These are phyloP conservation scores for Auxenochlorella pyrenoidosa DNA, from an alignment of 139 green algal species.

Conservation along the genomic window DNA sequence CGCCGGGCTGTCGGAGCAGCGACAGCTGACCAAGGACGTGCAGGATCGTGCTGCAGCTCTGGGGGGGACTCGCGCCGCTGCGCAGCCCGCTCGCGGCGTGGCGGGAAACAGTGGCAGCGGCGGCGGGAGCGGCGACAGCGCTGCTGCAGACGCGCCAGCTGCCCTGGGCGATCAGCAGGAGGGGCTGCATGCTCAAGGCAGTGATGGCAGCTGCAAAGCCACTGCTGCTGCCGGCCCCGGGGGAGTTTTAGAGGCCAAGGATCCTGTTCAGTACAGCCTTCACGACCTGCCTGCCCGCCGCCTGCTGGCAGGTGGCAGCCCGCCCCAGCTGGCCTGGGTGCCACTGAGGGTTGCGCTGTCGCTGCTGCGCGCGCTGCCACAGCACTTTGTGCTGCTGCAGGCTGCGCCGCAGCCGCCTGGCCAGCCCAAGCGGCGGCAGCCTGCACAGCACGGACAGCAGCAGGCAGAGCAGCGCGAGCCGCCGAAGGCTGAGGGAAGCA, in stretches of 20 bases:
- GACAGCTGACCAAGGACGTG: background rate
- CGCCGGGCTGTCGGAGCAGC: background rate
- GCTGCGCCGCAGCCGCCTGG: background rate
- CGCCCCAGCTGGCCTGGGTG: slow-evolving; percentile 28
- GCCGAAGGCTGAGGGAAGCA: background rate
- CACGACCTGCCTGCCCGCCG: background rate
- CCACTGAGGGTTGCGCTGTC: slow-evolving; percentile 30
- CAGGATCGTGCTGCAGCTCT: background rate
- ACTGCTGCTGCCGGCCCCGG: too few species aligned
- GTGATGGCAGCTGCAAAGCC: background rate
- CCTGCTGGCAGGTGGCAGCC: slow-evolving; percentile 3
- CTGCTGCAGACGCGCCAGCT: background rate
- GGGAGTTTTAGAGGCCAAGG: too few species aligned
- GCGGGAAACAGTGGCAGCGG: background rate
- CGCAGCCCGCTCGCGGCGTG: background rate
- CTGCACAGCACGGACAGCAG: background rate
- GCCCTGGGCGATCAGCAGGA: background rate
- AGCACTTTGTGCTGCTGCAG: slow-evolving; percentile 38
- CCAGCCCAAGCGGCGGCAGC: background rate
- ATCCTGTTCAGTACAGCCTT: background rate
- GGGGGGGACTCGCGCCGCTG: background rate
- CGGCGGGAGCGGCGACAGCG: background rate
- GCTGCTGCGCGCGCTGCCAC: slow-evolving; percentile 27
- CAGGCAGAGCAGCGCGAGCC: background rate
- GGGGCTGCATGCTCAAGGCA: background rate